Evolutionary conservation across 2,329 filamentous ascomycete species (phyloP).

Genomic region (Xylariaceae sp.): DNA sequence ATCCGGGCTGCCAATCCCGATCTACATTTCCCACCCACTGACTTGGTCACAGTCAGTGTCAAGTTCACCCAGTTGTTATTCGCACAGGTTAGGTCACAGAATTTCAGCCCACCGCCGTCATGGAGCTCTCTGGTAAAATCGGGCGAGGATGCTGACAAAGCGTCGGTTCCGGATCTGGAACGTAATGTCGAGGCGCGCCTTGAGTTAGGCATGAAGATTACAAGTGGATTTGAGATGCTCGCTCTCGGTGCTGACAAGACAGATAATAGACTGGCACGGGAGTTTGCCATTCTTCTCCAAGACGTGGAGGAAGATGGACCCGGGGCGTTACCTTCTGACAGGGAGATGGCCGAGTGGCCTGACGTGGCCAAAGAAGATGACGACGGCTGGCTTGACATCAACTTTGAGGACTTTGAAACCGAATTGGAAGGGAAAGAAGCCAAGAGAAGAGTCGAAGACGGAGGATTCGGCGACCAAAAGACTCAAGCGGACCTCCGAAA

Average conservation of each 20-base stretch:
- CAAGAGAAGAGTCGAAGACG: constrained; percentile 13
- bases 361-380: constrained; percentile 64
- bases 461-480: constrained; percentile 60
- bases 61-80: constrained; percentile 86
- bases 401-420: constrained; percentile 81
- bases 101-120: constrained; percentile 62
- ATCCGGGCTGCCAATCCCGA: constrained; percentile 53
- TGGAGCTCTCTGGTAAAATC: constrained; percentile 41
- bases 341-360: constrained; percentile 70
- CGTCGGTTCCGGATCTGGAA: constrained; percentile 17
- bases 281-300: constrained; percentile 71
- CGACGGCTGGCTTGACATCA: constrained; percentile 88
- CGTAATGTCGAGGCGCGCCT: constrained; percentile 36
- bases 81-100: constrained; percentile 84
- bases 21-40: constrained; percentile 67
- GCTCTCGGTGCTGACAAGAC: constrained; percentile 62
- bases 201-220: constrained; percentile 83
- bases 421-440: constrained; percentile 60
- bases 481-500: constrained; percentile 76
- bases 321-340: constrained; percentile 60
- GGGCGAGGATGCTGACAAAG: constrained; percentile 20
- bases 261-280: constrained; percentile 65
- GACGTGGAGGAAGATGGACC: constrained; percentile 72
- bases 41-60: constrained; percentile 75
- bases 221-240: constrained; percentile 89